phyloP scores from a whole-genome alignment of 345 rosid species.

The Eucalyptus caleyi region DNA sequence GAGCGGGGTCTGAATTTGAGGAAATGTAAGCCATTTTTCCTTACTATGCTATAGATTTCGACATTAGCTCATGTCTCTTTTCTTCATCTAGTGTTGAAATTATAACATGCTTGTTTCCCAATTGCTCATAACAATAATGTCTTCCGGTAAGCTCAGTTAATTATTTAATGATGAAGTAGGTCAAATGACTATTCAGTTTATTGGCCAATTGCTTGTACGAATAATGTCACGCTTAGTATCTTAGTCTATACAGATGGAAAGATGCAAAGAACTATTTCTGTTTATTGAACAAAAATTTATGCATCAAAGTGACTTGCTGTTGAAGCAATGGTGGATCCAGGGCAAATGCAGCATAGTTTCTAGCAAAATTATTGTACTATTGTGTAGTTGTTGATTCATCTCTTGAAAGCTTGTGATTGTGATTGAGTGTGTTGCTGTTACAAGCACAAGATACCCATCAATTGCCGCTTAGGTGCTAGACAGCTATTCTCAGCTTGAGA shows the following conservation, averaged over 20 bases:
- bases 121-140: not conserved
- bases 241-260: not conserved
- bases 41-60: not conserved
- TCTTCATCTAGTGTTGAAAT: not conserved
- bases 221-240: not conserved
- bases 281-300: not conserved
- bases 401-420: not conserved
- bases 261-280: not conserved
- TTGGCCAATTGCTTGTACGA: not conserved
- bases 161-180: not conserved
- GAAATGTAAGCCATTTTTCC: slow-evolving; percentile 64
- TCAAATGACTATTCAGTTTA: not conserved
- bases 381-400: not conserved
- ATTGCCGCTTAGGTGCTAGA: not conserved
- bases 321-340: not conserved
- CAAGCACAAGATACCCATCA: not conserved
- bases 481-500: not conserved
- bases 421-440: not conserved
- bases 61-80: not conserved
- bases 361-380: not conserved
- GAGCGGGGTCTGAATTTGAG: slow-evolving; percentile 99
- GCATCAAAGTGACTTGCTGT: not conserved
- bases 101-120: not conserved
- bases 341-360: not conserved
- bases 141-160: not conserved